phyloP scores from a whole-genome alignment of 805 yeast genomes.

The Wickerhamiella qilinensis region DNA sequence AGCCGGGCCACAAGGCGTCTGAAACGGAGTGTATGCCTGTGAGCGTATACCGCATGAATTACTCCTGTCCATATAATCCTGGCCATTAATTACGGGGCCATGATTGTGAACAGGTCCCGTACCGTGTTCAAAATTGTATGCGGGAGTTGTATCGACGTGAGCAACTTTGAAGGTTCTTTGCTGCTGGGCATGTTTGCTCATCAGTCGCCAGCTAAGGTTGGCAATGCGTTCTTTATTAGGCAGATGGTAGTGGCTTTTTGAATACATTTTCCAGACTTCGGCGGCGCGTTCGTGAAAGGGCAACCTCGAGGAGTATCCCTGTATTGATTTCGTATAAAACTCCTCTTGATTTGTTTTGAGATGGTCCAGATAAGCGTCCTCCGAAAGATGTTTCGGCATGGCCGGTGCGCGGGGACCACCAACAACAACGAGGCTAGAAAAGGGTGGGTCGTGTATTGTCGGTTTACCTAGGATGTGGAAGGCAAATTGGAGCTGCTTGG shows the following conservation, averaged over 20 bases:
- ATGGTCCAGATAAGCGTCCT: neutral
- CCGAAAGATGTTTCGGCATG: no score
- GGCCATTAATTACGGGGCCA: neutral
- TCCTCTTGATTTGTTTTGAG: neutral
- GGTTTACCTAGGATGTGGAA: no score
- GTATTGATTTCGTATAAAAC: neutral
- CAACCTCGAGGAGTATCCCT: no score
- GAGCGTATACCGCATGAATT: no score
- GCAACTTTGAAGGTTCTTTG: constrained; percentile 21
- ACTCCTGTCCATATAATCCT: neutral
- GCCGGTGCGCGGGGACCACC: no score
- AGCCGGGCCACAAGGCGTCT: no score
- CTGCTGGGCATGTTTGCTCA: constrained; percentile 23
- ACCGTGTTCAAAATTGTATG: no score
- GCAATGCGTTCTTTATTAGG: constrained; percentile 69
- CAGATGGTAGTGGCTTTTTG: constrained; percentile 53
- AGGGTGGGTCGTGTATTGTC: no score
- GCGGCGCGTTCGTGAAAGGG: neutral
- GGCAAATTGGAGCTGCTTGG: no score
- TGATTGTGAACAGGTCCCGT: no score
- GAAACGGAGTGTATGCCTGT: no score
- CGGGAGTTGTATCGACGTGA: neutral
- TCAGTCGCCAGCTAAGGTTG: constrained; percentile 77
- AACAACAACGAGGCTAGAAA: no score
- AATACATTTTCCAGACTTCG: constrained; percentile 64